Evolutionary conservation across 2,329 filamentous ascomycete species (phyloP).

Genomic region (Aspergillus oerlinghausenensis): DNA sequence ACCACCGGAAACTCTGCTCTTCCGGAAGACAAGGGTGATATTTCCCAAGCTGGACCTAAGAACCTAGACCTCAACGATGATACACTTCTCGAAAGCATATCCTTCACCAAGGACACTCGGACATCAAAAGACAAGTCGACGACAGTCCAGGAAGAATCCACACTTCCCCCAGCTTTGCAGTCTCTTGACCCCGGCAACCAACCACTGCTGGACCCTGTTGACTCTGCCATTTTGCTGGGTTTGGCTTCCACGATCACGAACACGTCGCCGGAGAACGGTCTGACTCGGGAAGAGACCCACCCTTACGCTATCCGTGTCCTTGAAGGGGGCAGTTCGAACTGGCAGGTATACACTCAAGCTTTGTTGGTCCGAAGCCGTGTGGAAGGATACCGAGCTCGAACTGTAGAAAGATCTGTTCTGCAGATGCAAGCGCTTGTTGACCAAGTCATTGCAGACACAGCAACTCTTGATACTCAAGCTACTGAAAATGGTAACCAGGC

Average conservation of each 20-base stretch:
- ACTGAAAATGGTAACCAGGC: slow-evolving; percentile 45
- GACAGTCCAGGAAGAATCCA: slow-evolving; percentile 39
- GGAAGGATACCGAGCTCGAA: slow-evolving; percentile 80
- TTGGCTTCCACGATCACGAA: slow-evolving; percentile 85
- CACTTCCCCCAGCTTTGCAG: slow-evolving; percentile 58
- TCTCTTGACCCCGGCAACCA: slow-evolving; percentile 72
- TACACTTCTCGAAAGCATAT: slow-evolving; percentile 81
- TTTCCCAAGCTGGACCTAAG: slow-evolving; percentile 50
- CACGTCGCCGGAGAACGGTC: slow-evolving; percentile 73
- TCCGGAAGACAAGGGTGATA: slow-evolving; percentile 18
- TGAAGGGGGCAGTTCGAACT: slow-evolving; percentile 85
- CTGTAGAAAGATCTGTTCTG: slow-evolving; percentile 80
- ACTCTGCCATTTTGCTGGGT: slow-evolving; percentile 80
- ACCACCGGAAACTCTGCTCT: slow-evolving; percentile 4
- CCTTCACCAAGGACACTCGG: slow-evolving; percentile 60
- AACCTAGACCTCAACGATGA: slow-evolving; percentile 83
- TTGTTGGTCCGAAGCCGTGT: slow-evolving; percentile 84
- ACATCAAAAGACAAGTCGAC: slow-evolving; percentile 36
- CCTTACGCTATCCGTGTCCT: slow-evolving; percentile 88
- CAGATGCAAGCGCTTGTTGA: slow-evolving; percentile 95
- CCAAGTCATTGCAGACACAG: slow-evolving; percentile 85
- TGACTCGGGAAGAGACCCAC: slow-evolving; percentile 89
- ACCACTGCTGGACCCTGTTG: slow-evolving; percentile 73
- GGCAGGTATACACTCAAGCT: slow-evolving; percentile 96
- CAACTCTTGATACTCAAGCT: slow-evolving; percentile 37